A percentile compares a stretch with the other conserved stretches of the same genome.
These are phyloP conservation scores for Agrocybe praecox DNA, from an alignment of 768 basidiomycete genomes.

Conservation along the genomic window DNA sequence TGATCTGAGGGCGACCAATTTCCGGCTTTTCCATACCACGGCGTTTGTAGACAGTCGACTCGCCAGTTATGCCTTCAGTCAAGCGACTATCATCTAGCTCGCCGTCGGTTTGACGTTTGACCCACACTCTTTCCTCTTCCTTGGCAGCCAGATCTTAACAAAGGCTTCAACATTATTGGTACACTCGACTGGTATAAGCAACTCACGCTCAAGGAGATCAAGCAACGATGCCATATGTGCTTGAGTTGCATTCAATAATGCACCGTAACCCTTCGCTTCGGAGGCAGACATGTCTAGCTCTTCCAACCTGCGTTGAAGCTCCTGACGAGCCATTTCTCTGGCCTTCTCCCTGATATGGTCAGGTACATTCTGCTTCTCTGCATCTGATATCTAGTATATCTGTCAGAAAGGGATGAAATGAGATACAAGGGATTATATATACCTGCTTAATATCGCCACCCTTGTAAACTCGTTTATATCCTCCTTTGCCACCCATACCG, in stretches of 20 bases:
- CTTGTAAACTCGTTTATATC: constrained; percentile 66
- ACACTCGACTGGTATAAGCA: not conserved
- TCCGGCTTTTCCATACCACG: constrained; percentile 73
- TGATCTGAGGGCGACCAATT: constrained; percentile 66
- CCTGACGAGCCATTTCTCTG: constrained; percentile 66
- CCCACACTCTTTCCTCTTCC: constrained; percentile 72
- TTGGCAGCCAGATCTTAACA: constrained; percentile 61
- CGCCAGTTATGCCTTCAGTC: constrained; percentile 69
- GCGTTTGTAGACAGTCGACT: constrained; percentile 71
- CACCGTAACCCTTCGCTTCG: constrained; percentile 60
- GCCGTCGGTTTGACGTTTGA: constrained; percentile 72
- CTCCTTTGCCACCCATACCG: constrained; percentile 67
- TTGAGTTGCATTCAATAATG: constrained; percentile 54
- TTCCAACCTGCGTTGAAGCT: constrained; percentile 60
- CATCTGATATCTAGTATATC: constrained; percentile 44
- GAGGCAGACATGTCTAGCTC: constrained; percentile 61
- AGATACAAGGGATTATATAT: not conserved
- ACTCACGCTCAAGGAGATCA: constrained; percentile 64
- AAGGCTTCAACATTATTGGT: not conserved
- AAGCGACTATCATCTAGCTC: constrained; percentile 69
- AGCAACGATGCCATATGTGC: constrained; percentile 61
- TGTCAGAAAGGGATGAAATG: not conserved
- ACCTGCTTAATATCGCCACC: constrained; percentile 68
- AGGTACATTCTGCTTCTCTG: constrained; percentile 58
- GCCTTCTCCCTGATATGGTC: constrained; percentile 64